Conservation (phyloP, 805 yeast genomes). For the Kregervanrija pseudodelftensis region DNA sequence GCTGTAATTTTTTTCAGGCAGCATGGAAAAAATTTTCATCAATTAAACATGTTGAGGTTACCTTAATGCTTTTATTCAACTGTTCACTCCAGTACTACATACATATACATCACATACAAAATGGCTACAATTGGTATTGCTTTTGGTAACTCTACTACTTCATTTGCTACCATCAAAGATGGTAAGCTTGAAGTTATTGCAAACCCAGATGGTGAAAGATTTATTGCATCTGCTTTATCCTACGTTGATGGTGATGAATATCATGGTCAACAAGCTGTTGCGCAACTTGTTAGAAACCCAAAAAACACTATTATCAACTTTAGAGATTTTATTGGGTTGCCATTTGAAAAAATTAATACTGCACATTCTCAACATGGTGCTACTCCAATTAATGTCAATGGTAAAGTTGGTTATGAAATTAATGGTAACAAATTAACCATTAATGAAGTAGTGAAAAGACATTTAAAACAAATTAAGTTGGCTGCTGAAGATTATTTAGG, state of each 20-base stretch:
- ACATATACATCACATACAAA: conserved; percentile 1
- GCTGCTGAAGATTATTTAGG: conserved; percentile 96
- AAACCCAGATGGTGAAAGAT: conserved; percentile 97
- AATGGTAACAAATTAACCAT: conserved; percentile 55
- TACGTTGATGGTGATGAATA: conserved; percentile 93
- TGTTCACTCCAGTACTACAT: too few species aligned
- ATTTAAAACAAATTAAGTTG: conserved; percentile 66
- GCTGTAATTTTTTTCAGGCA: too few species aligned
- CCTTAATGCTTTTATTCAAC: too few species aligned
- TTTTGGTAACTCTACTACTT: conserved; percentile 92
- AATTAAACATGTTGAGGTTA: too few species aligned
- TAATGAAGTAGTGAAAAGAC: conserved; percentile 77
- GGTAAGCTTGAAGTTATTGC: conserved; percentile 97
- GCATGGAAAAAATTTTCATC: too few species aligned
- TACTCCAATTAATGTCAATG: conserved; percentile 54
- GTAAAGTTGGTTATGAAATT: conserved; percentile 63
- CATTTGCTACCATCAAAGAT: conserved; percentile 86
- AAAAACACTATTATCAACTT: conserved; percentile 80
- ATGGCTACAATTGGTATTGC: conserved; percentile 83
- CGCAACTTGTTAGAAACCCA: conserved; percentile 88
- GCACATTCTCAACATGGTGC: conserved; percentile 60
- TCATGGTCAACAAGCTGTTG: conserved; percentile 94
- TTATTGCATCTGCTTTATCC: conserved; percentile 87
- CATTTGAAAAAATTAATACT: conserved; percentile 63
- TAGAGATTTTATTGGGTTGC: conserved; percentile 84